Percentiles rank a stretch among this genome's conserved stretches.
Conservation (phyloP, 2,329 filamentous ascomycete genomes). For the Fusarium secorum region DNA sequence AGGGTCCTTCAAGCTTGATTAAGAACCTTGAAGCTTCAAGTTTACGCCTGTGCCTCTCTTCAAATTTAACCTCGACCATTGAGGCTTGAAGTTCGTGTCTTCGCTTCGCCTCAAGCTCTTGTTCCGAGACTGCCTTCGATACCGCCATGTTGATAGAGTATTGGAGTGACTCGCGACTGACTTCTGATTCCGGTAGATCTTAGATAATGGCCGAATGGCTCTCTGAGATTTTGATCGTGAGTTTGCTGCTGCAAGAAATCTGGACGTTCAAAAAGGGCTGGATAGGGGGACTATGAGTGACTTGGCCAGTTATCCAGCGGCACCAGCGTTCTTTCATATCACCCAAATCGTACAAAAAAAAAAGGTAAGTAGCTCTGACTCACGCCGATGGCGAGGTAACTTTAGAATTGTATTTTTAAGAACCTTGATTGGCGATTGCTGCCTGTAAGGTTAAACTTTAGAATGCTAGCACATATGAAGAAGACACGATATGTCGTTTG, state of each 20-base stretch:
- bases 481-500: accelerated
- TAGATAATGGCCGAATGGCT: background rate
- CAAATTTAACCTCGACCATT: background rate
- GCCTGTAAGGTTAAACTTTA: background rate
- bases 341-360: accelerated
- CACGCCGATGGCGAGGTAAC: accelerated
- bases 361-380: accelerated
- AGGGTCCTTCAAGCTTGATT: background rate
- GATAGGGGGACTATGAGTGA: accelerated
- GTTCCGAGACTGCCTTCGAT: background rate
- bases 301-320: accelerated
- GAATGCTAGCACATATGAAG: background rate
- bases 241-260: background rate
- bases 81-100: background rate
- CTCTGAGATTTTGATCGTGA: background rate
- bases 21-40: background rate
- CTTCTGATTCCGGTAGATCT: background rate
- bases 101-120: background rate
- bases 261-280: background rate
- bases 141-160: background rate
- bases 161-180: background rate
- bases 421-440: background rate
- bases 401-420: background rate
- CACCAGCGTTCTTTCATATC: background rate
- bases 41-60: background rate